Percentiles rank a stretch among this genome's conserved stretches.
Evolutionary conservation across 2,329 filamentous ascomycete species (phyloP).

Genomic region (Botryotinia convoluta): DNA sequence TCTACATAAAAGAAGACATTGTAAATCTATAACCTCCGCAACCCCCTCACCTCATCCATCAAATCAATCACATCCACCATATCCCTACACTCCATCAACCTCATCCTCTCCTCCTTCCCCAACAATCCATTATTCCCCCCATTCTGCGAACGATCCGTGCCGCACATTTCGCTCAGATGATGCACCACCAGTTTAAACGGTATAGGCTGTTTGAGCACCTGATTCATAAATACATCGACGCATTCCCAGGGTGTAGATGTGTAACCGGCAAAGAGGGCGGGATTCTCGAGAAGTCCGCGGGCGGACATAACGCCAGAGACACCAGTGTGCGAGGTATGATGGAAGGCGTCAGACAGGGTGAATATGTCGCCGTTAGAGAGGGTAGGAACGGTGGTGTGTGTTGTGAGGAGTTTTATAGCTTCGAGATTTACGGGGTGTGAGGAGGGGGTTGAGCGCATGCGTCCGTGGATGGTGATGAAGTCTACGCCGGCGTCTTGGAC

Average conservation of each 20-base stretch:
- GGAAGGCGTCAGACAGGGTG: slow-evolving; percentile 42
- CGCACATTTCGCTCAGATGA: slow-evolving; percentile 66
- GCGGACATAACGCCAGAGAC: slow-evolving; percentile 66
- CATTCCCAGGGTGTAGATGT: slow-evolving; percentile 59
- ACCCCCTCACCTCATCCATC: slow-evolving; percentile 50
- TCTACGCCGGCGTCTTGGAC: slow-evolving; percentile 60
- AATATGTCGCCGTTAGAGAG: slow-evolving; percentile 70
- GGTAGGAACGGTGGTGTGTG: background rate
- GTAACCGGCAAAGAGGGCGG: slow-evolving; percentile 57
- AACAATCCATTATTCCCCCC: slow-evolving; percentile 48
- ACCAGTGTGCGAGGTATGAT: slow-evolving; percentile 31
- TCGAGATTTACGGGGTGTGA: slow-evolving; percentile 60
- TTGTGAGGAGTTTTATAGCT: slow-evolving; percentile 47
- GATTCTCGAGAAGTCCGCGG: slow-evolving; percentile 64
- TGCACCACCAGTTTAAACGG: slow-evolving; percentile 63
- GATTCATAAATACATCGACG: slow-evolving; percentile 60
- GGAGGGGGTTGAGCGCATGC: slow-evolving; percentile 60
- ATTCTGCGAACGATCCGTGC: slow-evolving; percentile 55
- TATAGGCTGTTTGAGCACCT: slow-evolving; percentile 55
- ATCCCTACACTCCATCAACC: slow-evolving; percentile 49
- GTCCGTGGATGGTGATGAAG: slow-evolving; percentile 68
- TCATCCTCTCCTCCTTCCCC: slow-evolving; percentile 53
- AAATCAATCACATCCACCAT: slow-evolving; percentile 61
- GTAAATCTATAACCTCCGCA: background rate
- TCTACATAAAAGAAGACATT: no score